These are phyloP conservation scores for Colletotrichum filicis DNA, from an alignment of 2,329 filamentous ascomycete genomes.

Conservation along the genomic window DNA sequence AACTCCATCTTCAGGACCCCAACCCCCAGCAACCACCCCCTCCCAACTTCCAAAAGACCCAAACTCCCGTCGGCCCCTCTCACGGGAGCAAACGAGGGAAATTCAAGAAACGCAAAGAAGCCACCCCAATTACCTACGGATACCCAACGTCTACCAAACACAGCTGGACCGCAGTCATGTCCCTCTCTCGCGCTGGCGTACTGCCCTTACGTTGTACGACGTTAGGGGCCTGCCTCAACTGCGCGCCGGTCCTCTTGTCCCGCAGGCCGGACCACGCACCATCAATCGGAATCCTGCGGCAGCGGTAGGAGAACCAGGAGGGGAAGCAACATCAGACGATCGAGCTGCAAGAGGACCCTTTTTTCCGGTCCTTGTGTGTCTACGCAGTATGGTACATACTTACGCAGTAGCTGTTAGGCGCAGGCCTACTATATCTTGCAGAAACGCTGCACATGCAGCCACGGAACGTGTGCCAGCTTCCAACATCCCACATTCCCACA, in stretches of 20 bases:
- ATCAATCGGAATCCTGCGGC: constrained; percentile 17
- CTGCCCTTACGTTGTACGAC: neutral
- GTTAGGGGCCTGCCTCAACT: neutral
- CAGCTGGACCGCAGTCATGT: neutral
- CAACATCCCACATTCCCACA: constrained; percentile 10
- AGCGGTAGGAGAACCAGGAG: constrained; percentile 10
- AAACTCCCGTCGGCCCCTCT: constrained; percentile 1
- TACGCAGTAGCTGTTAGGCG: no score
- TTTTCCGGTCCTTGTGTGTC: constrained; percentile 7
- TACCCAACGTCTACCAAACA: neutral
- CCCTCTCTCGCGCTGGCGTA: neutral
- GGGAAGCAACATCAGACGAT: constrained; percentile 30
- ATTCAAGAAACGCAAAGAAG: constrained; percentile 9
- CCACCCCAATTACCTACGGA: neutral
- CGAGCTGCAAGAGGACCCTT: constrained; percentile 20
- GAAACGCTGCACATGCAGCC: constrained; percentile 10
- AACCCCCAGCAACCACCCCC: neutral
- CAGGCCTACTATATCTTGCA: constrained; percentile 1
- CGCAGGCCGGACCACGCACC: constrained; percentile 7
- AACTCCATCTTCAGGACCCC: neutral
- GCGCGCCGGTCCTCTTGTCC: neutral
- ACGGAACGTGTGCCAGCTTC: neutral
- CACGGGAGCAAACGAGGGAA: constrained; percentile 24
- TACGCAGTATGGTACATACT: neutral
- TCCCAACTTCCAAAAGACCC: neutral